Evolutionary conservation across 2,329 filamentous ascomycete species (phyloP), one percentile per base, ranked within the genome.

Genomic region (Ploettnerulaceae sp.): DNA sequence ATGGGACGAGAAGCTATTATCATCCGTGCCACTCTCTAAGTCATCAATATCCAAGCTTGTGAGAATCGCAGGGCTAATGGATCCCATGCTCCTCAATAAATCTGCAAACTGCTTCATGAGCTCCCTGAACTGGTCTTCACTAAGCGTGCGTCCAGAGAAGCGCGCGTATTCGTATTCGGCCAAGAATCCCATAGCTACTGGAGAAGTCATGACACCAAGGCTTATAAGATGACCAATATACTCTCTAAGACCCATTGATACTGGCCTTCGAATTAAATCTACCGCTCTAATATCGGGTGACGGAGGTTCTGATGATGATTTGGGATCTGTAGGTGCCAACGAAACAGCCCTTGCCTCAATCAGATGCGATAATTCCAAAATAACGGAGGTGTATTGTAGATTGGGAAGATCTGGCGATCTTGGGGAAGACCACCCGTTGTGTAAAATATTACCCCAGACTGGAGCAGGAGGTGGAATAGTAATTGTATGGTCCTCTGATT

Each of bases 341-440:
- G 87, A 89, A n/a, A 96, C 80, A 1, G 89, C 91, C 65, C 91
- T 91, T 7, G 88, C 91, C 69, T 97, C 91, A 53, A 97, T 86
- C 21, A 97, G 74, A 61, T 94, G 84, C 1, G 90, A 88, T 18
- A 98, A 73, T 66, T 97, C 91, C 28, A 77, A 75, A 14, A 96
- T 73, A 18, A 98, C 88, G 2, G 81, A 81, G 57, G 75, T 76
- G 66, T 95, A 97, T 54, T 94, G 82, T n/a, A 97, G 69, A 60
- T 88, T 81, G 4, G 88, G 82, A 14, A 93, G 69, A 61, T 93
- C 86, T 7, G 77, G 71, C 1, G 81, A 84, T 22, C 78, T 76
- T 5, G 91, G 91, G 2, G 89, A 86, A 2, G 85, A 84, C 91
- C 93, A 97, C 41, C 91, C 93, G 12, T 81, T 73, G 63, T 98